Evolutionary conservation across 1,284 basidiomycete species (phyloP).

Genomic region (Puccinia hordei): DNA sequence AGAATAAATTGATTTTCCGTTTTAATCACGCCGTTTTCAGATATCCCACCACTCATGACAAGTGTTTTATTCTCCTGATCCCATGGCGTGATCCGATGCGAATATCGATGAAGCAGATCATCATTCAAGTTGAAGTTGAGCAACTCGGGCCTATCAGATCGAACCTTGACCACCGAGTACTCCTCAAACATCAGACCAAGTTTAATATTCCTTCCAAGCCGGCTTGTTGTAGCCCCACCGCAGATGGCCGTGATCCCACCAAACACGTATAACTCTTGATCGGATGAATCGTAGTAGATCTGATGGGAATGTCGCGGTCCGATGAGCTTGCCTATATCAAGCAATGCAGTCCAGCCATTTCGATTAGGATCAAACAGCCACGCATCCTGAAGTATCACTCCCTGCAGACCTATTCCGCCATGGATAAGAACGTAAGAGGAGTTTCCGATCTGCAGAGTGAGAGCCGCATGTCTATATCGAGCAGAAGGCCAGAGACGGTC

Average conservation of each 20-base stretch:
- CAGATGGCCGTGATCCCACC: conserved; percentile 33
- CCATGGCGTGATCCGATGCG: conserved; percentile 40
- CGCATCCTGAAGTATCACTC: conserved; percentile 18
- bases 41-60: conserved; percentile 39
- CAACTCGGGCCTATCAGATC: conserved; percentile 7
- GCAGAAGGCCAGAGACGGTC: conserved; percentile 12
- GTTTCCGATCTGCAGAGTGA: conserved; percentile 15
- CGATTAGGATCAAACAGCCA: conserved; percentile 44
- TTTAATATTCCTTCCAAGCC: conserved; percentile 42
- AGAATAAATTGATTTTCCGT: conserved; percentile 35
- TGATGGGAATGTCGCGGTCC: conserved; percentile 50
- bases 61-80: conserved; percentile 7
- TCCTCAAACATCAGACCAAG: conserved; percentile 7
- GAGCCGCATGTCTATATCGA: conserved; percentile 45
- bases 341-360: conserved; percentile 20
- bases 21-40: conserved; percentile 35
- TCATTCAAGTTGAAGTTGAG: conserved; percentile 3
- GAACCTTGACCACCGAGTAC: background rate
- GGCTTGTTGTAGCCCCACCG: background rate
- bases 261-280: conserved; percentile 26
- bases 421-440: conserved; percentile 36
- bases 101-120: conserved; percentile 37
- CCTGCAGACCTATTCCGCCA: conserved; percentile 45
- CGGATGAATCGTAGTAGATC: conserved; percentile 20
- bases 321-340: conserved; percentile 14